Percentiles rank a stretch among this genome's conserved stretches.
phyloP scores from a whole-genome alignment of 2,329 filamentous ascomycete species.

The Sporothrix brunneoviolacea region DNA sequence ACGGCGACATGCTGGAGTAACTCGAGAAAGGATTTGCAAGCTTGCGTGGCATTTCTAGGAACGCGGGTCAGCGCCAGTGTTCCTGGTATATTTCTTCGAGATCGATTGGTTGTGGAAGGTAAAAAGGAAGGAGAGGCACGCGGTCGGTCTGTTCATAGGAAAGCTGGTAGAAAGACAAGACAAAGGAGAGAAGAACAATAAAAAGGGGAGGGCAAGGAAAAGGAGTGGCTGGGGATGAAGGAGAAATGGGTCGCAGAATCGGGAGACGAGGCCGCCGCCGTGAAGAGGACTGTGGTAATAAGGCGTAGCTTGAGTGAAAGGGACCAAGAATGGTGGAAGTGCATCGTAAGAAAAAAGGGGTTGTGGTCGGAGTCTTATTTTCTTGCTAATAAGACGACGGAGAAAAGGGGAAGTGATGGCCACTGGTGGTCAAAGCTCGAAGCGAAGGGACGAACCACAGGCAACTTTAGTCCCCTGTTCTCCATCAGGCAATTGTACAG shows the following conservation, averaged over 20 bases:
- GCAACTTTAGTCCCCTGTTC: neutral
- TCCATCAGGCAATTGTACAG: conserved; percentile 8
- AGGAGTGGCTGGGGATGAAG: neutral
- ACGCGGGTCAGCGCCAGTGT: conserved; percentile 12
- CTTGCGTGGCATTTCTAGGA: conserved; percentile 50
- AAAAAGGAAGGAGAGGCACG: too few species aligned
- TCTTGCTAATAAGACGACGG: conserved; percentile 10
- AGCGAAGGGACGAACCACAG: conserved; percentile 7
- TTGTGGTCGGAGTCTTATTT: conserved; percentile 5
- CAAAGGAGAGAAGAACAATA: neutral
- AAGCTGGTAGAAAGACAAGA: neutral
- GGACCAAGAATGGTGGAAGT: too few species aligned
- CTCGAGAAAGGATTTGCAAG: conserved; percentile 51
- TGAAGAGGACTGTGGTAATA: neutral
- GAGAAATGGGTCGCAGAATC: neutral
- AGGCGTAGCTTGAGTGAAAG: too few species aligned
- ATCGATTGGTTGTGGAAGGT: too few species aligned
- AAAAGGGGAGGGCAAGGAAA: neutral
- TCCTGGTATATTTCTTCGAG: neutral
- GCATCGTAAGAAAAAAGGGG: conserved; percentile 7
- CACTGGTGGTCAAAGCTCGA: conserved; percentile 10
- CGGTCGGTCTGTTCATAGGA: neutral
- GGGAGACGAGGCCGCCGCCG: conserved; percentile 4
- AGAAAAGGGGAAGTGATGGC: conserved; percentile 11
- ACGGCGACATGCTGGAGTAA: conserved; percentile 39